Conservation (phyloP, 805 yeast species). For the Sporopachydermia lactativora region DNA sequence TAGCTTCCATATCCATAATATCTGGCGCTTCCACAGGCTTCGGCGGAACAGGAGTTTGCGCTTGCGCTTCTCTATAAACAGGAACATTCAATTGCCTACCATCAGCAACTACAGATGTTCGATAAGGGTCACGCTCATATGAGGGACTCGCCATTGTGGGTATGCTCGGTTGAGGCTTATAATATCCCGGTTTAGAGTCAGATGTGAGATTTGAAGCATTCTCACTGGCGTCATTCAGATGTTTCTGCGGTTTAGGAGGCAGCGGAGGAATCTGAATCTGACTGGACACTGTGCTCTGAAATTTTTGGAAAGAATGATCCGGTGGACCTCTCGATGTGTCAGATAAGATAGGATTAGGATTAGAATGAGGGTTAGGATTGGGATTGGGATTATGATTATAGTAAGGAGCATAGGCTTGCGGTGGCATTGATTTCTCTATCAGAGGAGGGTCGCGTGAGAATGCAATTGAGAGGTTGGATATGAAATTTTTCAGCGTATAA, state of each 20-base stretch:
- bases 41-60: no score
- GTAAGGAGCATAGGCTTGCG: not conserved
- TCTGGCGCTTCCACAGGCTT: constrained; percentile 15
- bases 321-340: not conserved
- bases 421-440: constrained; percentile 1
- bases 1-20: constrained; percentile 10
- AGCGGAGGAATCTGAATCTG: constrained; percentile 19
- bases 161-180: constrained; percentile 6
- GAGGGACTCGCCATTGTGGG: constrained; percentile 6
- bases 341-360: constrained; percentile 3
- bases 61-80: no score
- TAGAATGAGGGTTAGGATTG: constrained; percentile 3
- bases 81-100: no score
- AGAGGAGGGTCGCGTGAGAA: constrained; percentile 6
- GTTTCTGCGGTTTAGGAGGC: constrained; percentile 26
- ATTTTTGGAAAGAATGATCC: constrained; percentile 3
- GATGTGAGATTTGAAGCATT: constrained; percentile 5
- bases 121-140: no score
- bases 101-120: no score
- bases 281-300: not conserved
- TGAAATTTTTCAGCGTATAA: not conserved
- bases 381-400: not conserved
- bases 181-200: not conserved
- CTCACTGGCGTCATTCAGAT: constrained; percentile 10
- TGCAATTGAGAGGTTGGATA: not conserved